Evolutionary conservation across 116 monocot genomes (phyloP).

Genomic region (Trichopus zeylanicus): DNA sequence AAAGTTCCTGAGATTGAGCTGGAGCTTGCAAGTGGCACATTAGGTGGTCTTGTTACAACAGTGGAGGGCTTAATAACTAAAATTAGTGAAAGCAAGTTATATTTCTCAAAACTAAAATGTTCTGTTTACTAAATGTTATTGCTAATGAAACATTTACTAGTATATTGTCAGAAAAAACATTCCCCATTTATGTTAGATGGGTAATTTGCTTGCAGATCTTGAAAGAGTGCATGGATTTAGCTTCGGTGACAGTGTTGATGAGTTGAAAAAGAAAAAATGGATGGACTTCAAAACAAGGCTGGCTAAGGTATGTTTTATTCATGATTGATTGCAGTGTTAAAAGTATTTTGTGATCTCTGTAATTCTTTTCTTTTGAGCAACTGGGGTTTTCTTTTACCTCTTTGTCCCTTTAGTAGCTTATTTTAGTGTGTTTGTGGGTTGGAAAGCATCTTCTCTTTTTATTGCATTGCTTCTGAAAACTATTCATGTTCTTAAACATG

Average conservation of each 20-base stretch:
- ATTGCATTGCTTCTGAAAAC: no score
- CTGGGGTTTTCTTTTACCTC: no score
- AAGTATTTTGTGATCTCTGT: no score
- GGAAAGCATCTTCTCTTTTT: no score
- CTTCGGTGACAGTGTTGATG: slow-evolving; percentile 82
- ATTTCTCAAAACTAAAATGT: background rate
- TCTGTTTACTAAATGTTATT: no score
- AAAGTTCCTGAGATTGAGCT: slow-evolving; percentile 84
- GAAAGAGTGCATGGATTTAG: slow-evolving; percentile 85
- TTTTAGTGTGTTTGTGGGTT: no score
- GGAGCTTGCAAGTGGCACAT: slow-evolving; percentile 93
- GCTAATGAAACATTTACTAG: background rate
- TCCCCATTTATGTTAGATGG: no score
- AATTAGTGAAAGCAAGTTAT: slow-evolving; percentile 80
- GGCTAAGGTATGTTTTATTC: slow-evolving; percentile 41
- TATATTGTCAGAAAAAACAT: no score
- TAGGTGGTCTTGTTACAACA: slow-evolving; percentile 92
- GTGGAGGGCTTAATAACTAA: slow-evolving; percentile 92
- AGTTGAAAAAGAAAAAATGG: slow-evolving; percentile 68
- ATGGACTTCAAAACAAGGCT: slow-evolving; percentile 60
- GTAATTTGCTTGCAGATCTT: slow-evolving; percentile 79
- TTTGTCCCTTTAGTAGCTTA: no score
- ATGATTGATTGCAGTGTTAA: no score
- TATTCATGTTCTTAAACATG: no score
- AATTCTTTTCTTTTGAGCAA: no score